phyloP scores from a whole-genome alignment of 345 rosid genomes.

The Salix purpurea region DNA sequence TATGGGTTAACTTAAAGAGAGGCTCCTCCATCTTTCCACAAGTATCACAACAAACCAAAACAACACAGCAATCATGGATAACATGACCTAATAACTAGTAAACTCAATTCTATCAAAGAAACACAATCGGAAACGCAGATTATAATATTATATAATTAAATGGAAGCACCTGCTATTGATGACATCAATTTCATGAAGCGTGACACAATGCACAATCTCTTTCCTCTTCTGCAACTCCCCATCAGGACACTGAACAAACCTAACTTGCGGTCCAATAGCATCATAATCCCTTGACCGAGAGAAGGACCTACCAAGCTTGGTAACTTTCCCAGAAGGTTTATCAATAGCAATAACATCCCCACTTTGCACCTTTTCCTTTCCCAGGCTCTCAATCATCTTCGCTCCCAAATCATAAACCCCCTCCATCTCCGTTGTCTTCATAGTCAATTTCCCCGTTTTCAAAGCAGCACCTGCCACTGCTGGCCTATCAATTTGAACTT shows the following conservation, averaged over 20 bases:
- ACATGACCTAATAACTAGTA: not conserved
- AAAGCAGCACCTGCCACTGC: slow-evolving; percentile 76
- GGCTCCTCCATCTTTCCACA: not conserved
- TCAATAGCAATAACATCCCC: slow-evolving; percentile 92
- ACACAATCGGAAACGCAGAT: not conserved
- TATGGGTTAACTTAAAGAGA: not conserved
- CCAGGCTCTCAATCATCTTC: slow-evolving; percentile 86
- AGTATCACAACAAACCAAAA: not conserved
- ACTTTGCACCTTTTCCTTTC: slow-evolving; percentile 90
- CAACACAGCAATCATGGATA: not conserved
- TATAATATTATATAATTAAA: not conserved
- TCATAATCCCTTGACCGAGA: slow-evolving; percentile 91
- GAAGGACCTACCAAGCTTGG: slow-evolving; percentile 86
- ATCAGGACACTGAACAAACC: slow-evolving; percentile 94
- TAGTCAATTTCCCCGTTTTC: slow-evolving; percentile 81
- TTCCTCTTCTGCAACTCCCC: slow-evolving; percentile 97
- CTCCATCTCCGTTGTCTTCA: slow-evolving; percentile 98
- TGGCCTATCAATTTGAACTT: slow-evolving; percentile 78
- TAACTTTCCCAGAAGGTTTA: slow-evolving; percentile 83
- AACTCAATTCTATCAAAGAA: not conserved
- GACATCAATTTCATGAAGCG: slow-evolving; percentile 96
- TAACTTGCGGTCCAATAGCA: slow-evolving; percentile 92
- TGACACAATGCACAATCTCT: slow-evolving; percentile 90
- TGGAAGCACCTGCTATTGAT: slow-evolving; percentile 79
- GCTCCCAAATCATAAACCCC: slow-evolving; percentile 80